phyloP scores from a whole-genome alignment of 2,329 filamentous ascomycete species.

The Hypoxylon sp. region DNA sequence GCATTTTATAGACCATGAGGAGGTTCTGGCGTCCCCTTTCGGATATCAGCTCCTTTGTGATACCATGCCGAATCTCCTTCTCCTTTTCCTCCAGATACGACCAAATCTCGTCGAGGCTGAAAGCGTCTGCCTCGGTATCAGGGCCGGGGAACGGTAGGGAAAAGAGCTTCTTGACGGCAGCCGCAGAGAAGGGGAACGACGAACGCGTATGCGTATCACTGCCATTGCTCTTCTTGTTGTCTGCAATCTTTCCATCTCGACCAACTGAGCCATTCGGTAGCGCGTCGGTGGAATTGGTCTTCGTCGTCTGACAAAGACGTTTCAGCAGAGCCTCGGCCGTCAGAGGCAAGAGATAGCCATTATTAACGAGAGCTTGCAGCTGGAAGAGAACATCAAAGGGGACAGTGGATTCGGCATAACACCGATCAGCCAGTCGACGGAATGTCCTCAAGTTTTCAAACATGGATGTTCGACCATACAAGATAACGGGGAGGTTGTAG shows the following conservation, averaged over 20 bases:
- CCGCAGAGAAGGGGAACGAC: constrained; percentile 55
- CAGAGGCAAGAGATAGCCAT: constrained; percentile 66
- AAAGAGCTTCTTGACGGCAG: constrained; percentile 62
- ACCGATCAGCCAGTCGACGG: constrained; percentile 42
- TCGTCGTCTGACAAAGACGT: constrained; percentile 29
- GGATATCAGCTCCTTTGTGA: constrained; percentile 37
- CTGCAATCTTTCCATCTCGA: not conserved
- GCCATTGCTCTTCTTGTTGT: not conserved
- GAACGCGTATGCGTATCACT: constrained; percentile 36
- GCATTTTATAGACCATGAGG: constrained; percentile 61
- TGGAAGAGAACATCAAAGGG: constrained; percentile 68
- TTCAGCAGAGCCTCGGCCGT: constrained; percentile 55
- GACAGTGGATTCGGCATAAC: constrained; percentile 46
- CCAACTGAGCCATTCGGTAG: not conserved
- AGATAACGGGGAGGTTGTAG: constrained; percentile 34
- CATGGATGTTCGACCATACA: constrained; percentile 29
- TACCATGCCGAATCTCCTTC: constrained; percentile 43
- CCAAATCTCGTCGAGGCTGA: constrained; percentile 44
- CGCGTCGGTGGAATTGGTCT: not conserved
- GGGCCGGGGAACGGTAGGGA: constrained; percentile 63
- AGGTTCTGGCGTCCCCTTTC: constrained; percentile 51
- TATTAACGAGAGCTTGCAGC: constrained; percentile 68
- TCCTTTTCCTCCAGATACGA: constrained; percentile 54
- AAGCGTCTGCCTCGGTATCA: constrained; percentile 53
- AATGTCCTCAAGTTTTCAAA: constrained; percentile 44